Conservation (phyloP, 768 basidiomycete genomes). For the Amylocystis lapponica region DNA sequence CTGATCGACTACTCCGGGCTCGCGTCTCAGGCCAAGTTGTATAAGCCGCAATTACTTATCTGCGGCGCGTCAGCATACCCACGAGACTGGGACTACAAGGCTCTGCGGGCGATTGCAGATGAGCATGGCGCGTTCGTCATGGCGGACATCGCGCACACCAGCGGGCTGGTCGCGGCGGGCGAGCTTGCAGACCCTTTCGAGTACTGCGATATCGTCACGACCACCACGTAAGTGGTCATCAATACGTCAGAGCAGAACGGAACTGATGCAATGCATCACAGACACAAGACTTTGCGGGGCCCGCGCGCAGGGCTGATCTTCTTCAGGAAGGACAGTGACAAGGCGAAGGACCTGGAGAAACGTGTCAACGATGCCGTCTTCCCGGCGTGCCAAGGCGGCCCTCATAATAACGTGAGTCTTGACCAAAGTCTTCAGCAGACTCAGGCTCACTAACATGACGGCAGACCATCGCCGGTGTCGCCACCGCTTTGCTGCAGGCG, state of each 20-base stretch:
- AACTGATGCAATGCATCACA: conserved; percentile 22
- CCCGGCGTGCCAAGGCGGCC: conserved; percentile 99
- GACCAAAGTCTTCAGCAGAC: not conserved
- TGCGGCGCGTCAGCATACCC: conserved; percentile 99
- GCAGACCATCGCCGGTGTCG: conserved; percentile 91
- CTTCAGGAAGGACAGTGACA: conserved; percentile 89
- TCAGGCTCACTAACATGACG: not conserved
- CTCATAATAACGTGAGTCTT: conserved; percentile 86
- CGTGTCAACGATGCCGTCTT: conserved; percentile 98
- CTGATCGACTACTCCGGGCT: conserved; percentile 85
- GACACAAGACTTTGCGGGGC: conserved; percentile 98
- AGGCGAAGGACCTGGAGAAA: conserved; percentile 84
- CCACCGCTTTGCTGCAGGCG: conserved; percentile 88
- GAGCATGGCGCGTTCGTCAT: conserved; percentile 89
- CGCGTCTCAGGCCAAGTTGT: conserved; percentile 82
- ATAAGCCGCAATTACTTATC: conserved; percentile 92
- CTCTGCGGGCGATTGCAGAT: conserved; percentile 75
- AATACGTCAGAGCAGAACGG: not conserved
- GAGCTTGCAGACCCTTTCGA: conserved; percentile 91
- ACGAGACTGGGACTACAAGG: conserved; percentile 93
- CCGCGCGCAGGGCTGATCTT: conserved; percentile 98
- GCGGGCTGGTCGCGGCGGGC: conserved; percentile 88
- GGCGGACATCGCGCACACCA: conserved; percentile 97
- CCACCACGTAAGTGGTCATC: conserved; percentile 69
- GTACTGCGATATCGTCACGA: conserved; percentile 95